Base-by-base conservation (phyloP, 2,329 filamentous ascomycete species). In the Cladorrhinum sp. region DNA sequence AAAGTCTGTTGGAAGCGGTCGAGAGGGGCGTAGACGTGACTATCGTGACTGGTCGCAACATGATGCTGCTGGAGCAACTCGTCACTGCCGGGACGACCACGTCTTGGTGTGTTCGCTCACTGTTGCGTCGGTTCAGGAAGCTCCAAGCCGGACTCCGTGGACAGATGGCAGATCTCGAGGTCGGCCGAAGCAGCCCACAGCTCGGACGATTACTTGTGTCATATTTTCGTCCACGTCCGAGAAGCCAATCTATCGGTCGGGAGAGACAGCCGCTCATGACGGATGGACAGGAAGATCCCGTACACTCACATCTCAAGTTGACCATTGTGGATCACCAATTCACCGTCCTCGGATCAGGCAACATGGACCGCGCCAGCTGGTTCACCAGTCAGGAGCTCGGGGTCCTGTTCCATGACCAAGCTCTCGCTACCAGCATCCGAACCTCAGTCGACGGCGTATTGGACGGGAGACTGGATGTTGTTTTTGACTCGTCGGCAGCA, bases 351-450 rank as follows among this genome's bases (percentile, higher is more conserved):
- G 91, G 91, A 0, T 93, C 89, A 18, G 91, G 90, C 1, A 96
- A 96, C 71, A 85, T 93, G 80, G 91, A 96, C 74, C 83, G 91
- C 1, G 90, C 91, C 7, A 93, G 89, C 71, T 95, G 90, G 89
- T 93, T 85, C 74, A 95, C 91, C 4, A 93, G 89, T 72, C 91
- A 95, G 74, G 91, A 96, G 74, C 76, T 95, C 21, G 91, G 91
- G 1, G 77, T 95, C 28, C 69, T 86, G 46, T 81, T 86, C 58
- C 75, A 81, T 50, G 75, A 73, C 30, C 57, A 46, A 1, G 66
- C 66, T 0, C 70, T 80, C 50, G 75, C 74, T 3, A 62, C 50
- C 0, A 55, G 59, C 2, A 66, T 79, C 23, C 70, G 67, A 55
- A 62, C 66, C 0, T 68, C 69, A 1, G 71, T 78, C 30, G 66